Percentiles rank a stretch among this genome's conserved stretches.
Conservation (phyloP, 2,329 filamentous ascomycete genomes). For the Cercospora citrullina region DNA sequence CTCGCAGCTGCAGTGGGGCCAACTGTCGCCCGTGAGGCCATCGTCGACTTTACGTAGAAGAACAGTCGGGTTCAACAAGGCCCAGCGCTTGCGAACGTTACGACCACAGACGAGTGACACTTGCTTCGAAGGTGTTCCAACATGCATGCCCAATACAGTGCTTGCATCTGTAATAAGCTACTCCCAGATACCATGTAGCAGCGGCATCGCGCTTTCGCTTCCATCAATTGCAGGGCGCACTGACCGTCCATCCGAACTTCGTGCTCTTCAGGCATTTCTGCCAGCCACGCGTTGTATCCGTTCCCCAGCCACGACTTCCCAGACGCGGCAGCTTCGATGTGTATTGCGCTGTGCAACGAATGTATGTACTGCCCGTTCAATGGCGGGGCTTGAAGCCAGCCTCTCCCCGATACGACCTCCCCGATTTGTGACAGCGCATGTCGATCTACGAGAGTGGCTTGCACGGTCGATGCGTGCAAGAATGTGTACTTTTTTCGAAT, state of each 20-base stretch:
- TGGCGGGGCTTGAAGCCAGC: background rate
- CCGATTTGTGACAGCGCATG: background rate
- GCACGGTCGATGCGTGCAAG: background rate
- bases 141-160: background rate
- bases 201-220: background rate
- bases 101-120: background rate
- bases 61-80: background rate
- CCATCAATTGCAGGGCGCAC: background rate
- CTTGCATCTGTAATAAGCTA: background rate
- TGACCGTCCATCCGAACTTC: background rate
- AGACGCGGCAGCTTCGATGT: background rate
- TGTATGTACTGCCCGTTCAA: background rate
- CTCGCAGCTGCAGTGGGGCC: slow-evolving; percentile 66
- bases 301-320: background rate
- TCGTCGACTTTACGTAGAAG: slow-evolving; percentile 56
- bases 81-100: background rate
- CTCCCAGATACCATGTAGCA: background rate
- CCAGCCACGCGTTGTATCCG: background rate
- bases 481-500: background rate
- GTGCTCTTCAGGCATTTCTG: background rate
- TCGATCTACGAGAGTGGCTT: background rate
- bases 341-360: background rate
- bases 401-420: background rate
- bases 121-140: background rate
- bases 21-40: slow-evolving; percentile 57